Evolutionary conservation across 2,329 filamentous ascomycete species (phyloP), one percentile per base, ranked within the genome.

Genomic region (Aspergillus bombycis): DNA sequence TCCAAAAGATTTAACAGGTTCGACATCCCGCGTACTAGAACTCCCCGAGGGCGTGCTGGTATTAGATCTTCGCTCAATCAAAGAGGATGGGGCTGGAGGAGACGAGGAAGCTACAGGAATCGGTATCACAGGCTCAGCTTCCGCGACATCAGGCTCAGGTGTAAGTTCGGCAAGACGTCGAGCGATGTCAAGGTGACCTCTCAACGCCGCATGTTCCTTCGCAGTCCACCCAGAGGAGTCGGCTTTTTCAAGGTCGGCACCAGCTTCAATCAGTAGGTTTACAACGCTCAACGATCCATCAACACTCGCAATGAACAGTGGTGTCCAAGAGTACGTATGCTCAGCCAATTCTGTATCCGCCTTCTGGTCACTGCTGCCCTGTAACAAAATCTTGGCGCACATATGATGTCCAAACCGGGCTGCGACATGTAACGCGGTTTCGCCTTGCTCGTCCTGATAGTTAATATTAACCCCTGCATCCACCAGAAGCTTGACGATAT

Each of bases 151-250:
- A 38, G 77, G 70, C 48, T 60, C 81, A 75, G 71, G 85, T 81
- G 56, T 85, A 50, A 90, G 81, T 38, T 85, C 80, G 14, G 85
- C 86, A 23, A 98, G 84, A 41, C 88, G 85, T 52, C 85, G 83
- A 7, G 93, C 92, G 72, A 98, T 93, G 1, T 86, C 83, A 68
- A 98, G 86, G 75, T 99, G 94, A 0, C 95, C 95, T 75, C 95
- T 86, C 58, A 99, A 81, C 0, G 94, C 91, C 28, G 95, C 94
- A 76, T 99, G 95, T 74, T 99, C 95, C 74, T 90, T 93, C 1
- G 94, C 91, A 3, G 91, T 95, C 95, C 95, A 99, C 10, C 94
- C 94, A 52, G 93, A 97, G 0, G 90, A 91, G 76, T 99, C 95
- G 7, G 84, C 81, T 63, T 86, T 89, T 62, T 89, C 88, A 3